phyloP scores from a whole-genome alignment of 352 stramenopile genomes.

The Ochromonadaceae sp. region DNA sequence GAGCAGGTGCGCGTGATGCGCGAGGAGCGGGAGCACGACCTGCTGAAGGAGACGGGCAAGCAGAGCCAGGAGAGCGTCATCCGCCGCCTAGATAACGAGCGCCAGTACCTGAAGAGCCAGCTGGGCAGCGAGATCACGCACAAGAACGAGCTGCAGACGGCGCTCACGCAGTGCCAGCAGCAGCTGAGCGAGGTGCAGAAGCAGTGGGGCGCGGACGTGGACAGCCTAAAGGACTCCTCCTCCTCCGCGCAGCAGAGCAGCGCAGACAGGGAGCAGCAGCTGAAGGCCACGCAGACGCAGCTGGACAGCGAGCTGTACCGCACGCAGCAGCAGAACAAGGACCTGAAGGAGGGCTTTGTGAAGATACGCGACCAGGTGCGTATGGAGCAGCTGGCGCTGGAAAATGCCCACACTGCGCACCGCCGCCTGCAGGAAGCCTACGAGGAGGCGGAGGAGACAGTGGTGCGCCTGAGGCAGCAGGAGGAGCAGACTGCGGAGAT shows the following conservation, averaged over 20 bases:
- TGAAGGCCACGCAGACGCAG: background rate
- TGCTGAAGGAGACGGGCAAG: background rate
- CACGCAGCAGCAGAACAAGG: no score
- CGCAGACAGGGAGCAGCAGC: background rate
- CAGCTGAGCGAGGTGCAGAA: constrained; percentile 4
- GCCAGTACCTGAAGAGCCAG: constrained; percentile 29
- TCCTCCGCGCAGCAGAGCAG: background rate
- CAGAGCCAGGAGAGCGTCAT: constrained; percentile 19
- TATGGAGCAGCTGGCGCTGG: constrained; percentile 19
- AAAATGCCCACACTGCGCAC: background rate
- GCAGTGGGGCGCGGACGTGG: constrained; percentile 16
- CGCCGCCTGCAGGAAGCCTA: background rate
- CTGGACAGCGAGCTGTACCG: background rate
- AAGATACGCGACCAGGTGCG: constrained; percentile 27
- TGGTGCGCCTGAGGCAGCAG: no score
- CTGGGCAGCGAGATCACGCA: constrained; percentile 22
- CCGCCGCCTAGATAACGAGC: constrained; percentile 30
- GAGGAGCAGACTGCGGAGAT: background rate
- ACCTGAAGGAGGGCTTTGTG: constrained; percentile 27
- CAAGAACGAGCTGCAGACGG: constrained; percentile 27
- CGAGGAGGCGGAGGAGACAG: no score
- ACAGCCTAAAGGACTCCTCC: background rate
- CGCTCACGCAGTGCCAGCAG: background rate
- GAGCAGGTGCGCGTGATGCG: background rate
- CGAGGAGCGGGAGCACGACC: background rate